Evolutionary conservation across 140 eudicot species (phyloP), one percentile per base, ranked within the genome.

Genomic region (Ambrosia hybrid): DNA sequence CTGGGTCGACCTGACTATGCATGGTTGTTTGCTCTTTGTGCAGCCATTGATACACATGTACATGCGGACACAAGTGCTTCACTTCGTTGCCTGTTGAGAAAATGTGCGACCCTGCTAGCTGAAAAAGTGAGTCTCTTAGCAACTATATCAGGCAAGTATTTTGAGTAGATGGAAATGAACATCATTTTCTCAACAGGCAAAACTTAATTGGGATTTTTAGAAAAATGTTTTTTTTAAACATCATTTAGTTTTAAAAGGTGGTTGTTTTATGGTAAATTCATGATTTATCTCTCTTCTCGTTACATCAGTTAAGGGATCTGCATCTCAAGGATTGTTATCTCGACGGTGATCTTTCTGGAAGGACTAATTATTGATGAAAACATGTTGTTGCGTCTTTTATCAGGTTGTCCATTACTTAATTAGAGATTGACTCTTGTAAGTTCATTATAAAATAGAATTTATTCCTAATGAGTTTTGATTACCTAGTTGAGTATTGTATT

Each of bases 11-110:
- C 84, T 7, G 95, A 88, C 17, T 82, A 92, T 78, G 84, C 76
- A 17, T 94, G 99, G 97, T 68, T 94, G 53, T 94, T 88, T 74
- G 97, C 95, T 71, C 95, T 89, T 5, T 93, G 96, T 77, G 96
- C 87, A 4, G 87, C 87, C 36, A 85, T 93, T 49, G 97, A 93
- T 72, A 73, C 77, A 64, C 96, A 96, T 2, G 62, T 93, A 51
- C 85, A 84, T 72, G 93, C 89, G 0, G 93, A 85, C 64, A 89
- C 93, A 0, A 67, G 81, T 61, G 96, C 96, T 43, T 81, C 91
- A 16, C 86, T 93, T 2, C 82, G 98, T 43, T 86, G 87, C 68
- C 75, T 93, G 67, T 87, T 94, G 48, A 68, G 97, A 36, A 90
- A 82, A 78, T 94, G 97, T 76, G 88, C 97, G 0, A 70, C 77